Percentiles rank a stretch among this genome's conserved stretches.
These are phyloP conservation scores for Gracilaria domingensis DNA, from an alignment of 23 red algal genomes.

Conservation along the genomic window DNA sequence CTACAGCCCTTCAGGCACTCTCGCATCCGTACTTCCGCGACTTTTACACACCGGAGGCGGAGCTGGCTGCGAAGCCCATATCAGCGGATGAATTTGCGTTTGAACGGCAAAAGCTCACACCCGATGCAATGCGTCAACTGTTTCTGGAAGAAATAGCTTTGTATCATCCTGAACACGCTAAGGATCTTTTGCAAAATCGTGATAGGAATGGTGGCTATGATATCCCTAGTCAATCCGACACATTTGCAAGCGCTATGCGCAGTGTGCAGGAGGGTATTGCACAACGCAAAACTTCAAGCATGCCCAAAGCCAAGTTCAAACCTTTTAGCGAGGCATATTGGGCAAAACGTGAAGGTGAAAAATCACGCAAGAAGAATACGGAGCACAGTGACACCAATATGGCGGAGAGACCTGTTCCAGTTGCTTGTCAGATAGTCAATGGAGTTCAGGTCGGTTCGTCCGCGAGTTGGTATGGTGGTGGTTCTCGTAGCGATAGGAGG, in stretches of 20 bases:
- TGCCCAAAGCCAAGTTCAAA: constrained; percentile 74
- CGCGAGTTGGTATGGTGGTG: constrained; percentile 56
- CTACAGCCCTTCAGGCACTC: constrained; percentile 85
- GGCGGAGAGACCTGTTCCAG: not conserved
- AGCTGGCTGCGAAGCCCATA: constrained; percentile 67
- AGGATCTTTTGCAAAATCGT: constrained; percentile 32
- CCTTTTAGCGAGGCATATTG: constrained; percentile 60
- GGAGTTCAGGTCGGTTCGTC: constrained; percentile 32
- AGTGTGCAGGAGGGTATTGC: constrained; percentile 69
- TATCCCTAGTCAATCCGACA: constrained; percentile 65
- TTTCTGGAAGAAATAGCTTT: constrained; percentile 94
- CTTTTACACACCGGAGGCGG: constrained; percentile 51
- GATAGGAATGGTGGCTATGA: constrained; percentile 57
- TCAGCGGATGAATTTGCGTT: constrained; percentile 86
- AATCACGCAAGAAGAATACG: constrained; percentile 17
- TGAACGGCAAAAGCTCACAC: constrained; percentile 75
- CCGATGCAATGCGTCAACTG: constrained; percentile 74
- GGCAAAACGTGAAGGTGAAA: constrained; percentile 49
- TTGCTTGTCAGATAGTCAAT: constrained; percentile 22
- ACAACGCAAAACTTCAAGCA: constrained; percentile 74
- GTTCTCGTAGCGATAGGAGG: not conserved
- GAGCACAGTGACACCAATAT: not conserved
- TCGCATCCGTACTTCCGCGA: constrained; percentile 92
- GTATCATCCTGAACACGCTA: constrained; percentile 86
- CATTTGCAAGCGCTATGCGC: constrained; percentile 74